Conservation (phyloP, 306 rosid genomes). For the Morella rubra region DNA sequence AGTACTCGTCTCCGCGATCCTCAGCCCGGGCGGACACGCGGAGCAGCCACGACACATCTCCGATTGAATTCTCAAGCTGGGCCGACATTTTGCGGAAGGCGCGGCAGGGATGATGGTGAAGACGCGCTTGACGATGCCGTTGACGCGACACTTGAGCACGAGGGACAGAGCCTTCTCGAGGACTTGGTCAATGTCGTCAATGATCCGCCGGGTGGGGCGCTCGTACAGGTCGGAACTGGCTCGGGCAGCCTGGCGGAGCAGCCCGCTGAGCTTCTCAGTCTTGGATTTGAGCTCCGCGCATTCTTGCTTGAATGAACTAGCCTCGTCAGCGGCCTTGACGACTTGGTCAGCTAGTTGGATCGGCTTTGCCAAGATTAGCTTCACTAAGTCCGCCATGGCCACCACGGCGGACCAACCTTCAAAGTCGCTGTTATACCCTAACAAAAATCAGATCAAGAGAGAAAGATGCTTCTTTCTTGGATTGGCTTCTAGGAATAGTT, state of each 20-base stretch:
- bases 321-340: slow-evolving; percentile 68
- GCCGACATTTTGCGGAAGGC: slow-evolving; percentile 67
- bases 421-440: background rate
- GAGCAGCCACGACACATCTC: slow-evolving; percentile 89
- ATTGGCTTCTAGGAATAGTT: background rate
- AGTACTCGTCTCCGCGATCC: slow-evolving; percentile 47
- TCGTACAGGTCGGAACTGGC: slow-evolving; percentile 87
- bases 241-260: slow-evolving; percentile 86
- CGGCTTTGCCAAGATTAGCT: slow-evolving; percentile 67
- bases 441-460: slow-evolving; percentile 21
- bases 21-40: slow-evolving; percentile 80
- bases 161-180: slow-evolving; percentile 60
- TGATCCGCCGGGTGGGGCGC: slow-evolving; percentile 80
- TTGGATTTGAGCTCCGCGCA: slow-evolving; percentile 68
- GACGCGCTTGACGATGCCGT: slow-evolving; percentile 73
- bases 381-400: slow-evolving; percentile 77
- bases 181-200: slow-evolving; percentile 73
- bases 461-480: background rate
- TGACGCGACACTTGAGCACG: slow-evolving; percentile 63
- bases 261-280: slow-evolving; percentile 70
- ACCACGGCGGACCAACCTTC: slow-evolving; percentile 31
- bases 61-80: slow-evolving; percentile 73
- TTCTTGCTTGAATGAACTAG: slow-evolving; percentile 62
- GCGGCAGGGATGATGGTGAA: slow-evolving; percentile 74
- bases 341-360: slow-evolving; percentile 85